These are phyloP conservation scores for Debaryomyces singareniensis DNA, from an alignment of 1,139 yeast species.

Conservation along the genomic window DNA sequence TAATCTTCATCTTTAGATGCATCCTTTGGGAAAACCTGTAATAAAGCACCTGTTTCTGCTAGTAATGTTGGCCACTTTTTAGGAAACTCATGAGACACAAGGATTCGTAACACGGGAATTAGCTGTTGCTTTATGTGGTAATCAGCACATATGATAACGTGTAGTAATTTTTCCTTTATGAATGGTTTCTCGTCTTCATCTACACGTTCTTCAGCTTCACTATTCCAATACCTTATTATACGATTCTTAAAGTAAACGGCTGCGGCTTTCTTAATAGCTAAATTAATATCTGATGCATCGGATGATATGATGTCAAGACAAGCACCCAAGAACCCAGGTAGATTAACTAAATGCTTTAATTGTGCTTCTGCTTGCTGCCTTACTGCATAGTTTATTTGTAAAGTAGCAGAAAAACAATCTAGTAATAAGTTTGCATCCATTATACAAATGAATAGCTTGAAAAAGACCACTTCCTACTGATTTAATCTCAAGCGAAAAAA, in stretches of 20 bases:
- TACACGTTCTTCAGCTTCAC: constrained; percentile 28
- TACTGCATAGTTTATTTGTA: constrained; percentile 57
- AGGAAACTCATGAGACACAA: constrained; percentile 68
- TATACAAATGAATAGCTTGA: not conserved
- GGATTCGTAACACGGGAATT: constrained; percentile 60
- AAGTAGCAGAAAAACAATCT: constrained; percentile 76
- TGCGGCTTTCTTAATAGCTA: constrained; percentile 65
- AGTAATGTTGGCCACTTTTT: constrained; percentile 64
- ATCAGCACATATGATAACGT: constrained; percentile 35
- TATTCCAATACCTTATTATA: constrained; percentile 59
- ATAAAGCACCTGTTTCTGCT: constrained; percentile 50
- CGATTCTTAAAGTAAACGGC: constrained; percentile 85
- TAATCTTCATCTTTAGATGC: constrained; percentile 36
- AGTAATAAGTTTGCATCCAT: constrained; percentile 69
- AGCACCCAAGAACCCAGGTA: constrained; percentile 76
- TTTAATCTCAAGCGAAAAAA: constrained; percentile 1
- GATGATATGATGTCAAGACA: constrained; percentile 64
- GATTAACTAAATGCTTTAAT: constrained; percentile 47
- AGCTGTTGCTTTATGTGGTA: constrained; percentile 53
- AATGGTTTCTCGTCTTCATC: constrained; percentile 67
- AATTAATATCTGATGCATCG: constrained; percentile 44
- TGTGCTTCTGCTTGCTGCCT: constrained; percentile 68
- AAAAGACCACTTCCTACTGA: not conserved
- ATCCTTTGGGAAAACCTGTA: constrained; percentile 30
- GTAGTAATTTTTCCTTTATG: constrained; percentile 56